Conservation (phyloP, 306 rosid species). For the Bauhinia variegata region DNA sequence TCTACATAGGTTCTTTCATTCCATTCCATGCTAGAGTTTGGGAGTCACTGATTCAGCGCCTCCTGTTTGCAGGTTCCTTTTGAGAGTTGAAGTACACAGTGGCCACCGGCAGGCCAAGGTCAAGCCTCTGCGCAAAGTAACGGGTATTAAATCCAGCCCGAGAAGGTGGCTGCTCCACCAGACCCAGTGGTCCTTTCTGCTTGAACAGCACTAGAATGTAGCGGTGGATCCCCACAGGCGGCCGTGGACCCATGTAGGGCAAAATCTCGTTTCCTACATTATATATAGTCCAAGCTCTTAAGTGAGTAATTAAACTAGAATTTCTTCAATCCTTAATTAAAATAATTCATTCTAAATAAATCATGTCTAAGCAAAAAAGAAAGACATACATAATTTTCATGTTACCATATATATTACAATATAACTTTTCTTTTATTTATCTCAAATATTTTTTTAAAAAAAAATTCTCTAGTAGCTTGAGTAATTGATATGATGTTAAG, state of each 20-base stretch:
- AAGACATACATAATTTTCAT: too few species aligned
- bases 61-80: conserved; percentile 70
- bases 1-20: too few species aligned
- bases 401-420: not conserved
- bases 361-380: too few species aligned
- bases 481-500: too few species aligned
- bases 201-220: conserved; percentile 66
- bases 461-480: too few species aligned
- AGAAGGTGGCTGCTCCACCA: conserved; percentile 61
- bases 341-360: too few species aligned
- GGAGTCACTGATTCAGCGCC: conserved; percentile 41
- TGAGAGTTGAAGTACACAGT: conserved; percentile 86
- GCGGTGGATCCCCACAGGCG: conserved; percentile 86
- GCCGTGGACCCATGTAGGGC: conserved; percentile 70
- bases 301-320: too few species aligned
- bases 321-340: too few species aligned
- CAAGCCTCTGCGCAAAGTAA: conserved; percentile 54
- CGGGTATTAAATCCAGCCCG: conserved; percentile 82
- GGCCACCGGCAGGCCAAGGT: conserved; percentile 77
- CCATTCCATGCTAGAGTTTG: not conserved
- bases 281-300: too few species aligned
- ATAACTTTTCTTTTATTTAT: too few species aligned
- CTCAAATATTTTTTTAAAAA: too few species aligned
- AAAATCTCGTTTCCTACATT: conserved; percentile 77
- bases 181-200: conserved; percentile 60